Percentiles rank a stretch among this genome's conserved stretches.
Evolutionary conservation across 2,329 filamentous ascomycete genomes (phyloP).

Genomic region (Cryphonectria japonica): DNA sequence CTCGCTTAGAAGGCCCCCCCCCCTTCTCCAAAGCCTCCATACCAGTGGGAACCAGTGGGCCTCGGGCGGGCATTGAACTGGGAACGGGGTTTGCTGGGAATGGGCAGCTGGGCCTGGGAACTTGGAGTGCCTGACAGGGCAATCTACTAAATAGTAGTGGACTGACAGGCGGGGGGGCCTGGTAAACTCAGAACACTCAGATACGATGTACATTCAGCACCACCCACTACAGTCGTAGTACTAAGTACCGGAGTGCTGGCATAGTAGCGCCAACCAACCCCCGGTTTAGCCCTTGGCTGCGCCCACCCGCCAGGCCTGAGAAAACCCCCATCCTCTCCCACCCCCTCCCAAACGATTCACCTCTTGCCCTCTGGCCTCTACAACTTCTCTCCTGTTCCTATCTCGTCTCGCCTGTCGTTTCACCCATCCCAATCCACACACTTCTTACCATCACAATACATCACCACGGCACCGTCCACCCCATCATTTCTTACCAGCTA

Average conservation of each 20-base stretch:
- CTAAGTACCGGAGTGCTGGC: not conserved
- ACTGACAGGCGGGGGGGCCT: not conserved
- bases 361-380: conserved; percentile 16
- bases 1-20: not conserved
- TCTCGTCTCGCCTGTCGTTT: conserved; percentile 5
- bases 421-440: not conserved
- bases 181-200: not conserved
- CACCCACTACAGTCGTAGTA: not conserved
- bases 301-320: conserved; percentile 9
- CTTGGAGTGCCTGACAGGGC: not conserved
- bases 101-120: not conserved
- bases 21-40: not conserved
- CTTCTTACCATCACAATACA: conserved; percentile 6
- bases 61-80: not conserved
- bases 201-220: not conserved
- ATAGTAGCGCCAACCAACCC: not conserved
- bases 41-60: not conserved
- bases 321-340: conserved; percentile 18
- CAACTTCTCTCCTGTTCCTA: conserved; percentile 13
- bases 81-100: not conserved
- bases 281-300: conserved; percentile 8
- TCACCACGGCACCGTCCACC: conserved; percentile 4
- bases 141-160: not conserved
- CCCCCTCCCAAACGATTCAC: not conserved
- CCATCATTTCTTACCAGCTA: not conserved